A percentile compares a stretch with the other conserved stretches of the same genome.
Evolutionary conservation across 306 rosid genomes (phyloP).

Genomic region (Sophora flavescens): DNA sequence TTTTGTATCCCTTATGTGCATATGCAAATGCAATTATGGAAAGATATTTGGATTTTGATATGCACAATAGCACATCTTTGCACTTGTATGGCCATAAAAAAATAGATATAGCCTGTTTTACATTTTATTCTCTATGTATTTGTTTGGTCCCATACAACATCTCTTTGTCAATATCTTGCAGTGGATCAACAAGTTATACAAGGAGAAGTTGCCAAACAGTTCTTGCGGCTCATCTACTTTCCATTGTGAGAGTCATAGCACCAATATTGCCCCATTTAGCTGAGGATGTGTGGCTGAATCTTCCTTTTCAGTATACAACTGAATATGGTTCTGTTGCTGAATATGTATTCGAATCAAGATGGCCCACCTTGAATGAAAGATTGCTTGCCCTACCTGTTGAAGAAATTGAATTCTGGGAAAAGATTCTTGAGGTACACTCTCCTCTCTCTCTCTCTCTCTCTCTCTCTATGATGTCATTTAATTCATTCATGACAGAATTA

Average conservation of each 20-base stretch:
- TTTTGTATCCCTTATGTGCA: neutral
- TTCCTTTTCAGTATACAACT: conserved; percentile 72
- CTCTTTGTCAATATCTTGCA: conserved; percentile 45
- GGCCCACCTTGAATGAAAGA: conserved; percentile 81
- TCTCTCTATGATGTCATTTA: neutral
- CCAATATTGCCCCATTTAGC: conserved; percentile 99
- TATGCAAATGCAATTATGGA: conserved; percentile 15
- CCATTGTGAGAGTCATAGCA: conserved; percentile 79
- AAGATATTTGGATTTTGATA: conserved; percentile 3
- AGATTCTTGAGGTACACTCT: conserved; percentile 81
- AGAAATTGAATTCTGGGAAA: conserved; percentile 84
- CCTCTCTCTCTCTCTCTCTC: neutral
- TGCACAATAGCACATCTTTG: neutral
- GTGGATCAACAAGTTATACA: conserved; percentile 87
- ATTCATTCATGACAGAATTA: neutral
- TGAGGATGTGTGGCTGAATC: conserved; percentile 98
- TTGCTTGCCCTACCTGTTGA: conserved; percentile 75
- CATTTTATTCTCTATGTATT: neutral
- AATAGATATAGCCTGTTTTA: conserved; percentile 14
- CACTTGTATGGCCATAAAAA: conserved; percentile 1
- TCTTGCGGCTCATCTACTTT: conserved; percentile 84
- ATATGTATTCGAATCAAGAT: conserved; percentile 89
- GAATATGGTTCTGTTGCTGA: conserved; percentile 79
- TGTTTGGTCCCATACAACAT: conserved; percentile 9
- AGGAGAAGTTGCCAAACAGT: conserved; percentile 98